Conservation (phyloP, 2,329 filamentous ascomycete genomes). For the Phialocephala sp. region DNA sequence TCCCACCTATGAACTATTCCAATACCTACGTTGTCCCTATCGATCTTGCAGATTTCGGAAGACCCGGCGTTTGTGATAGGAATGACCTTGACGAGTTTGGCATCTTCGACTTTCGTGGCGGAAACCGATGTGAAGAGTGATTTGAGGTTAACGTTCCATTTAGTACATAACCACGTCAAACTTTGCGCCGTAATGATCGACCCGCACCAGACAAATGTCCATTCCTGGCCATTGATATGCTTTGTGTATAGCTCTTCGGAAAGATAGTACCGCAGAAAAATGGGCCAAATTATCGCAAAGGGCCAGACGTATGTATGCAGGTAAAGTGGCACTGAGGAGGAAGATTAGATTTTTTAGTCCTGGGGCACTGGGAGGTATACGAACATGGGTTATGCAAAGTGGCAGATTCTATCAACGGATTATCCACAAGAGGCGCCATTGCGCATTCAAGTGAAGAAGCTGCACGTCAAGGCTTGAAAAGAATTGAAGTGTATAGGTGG, state of each 20-base stretch:
- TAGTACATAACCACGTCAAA: slow-evolving; percentile 91
- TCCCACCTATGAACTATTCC: not conserved
- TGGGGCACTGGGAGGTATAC: slow-evolving; percentile 15
- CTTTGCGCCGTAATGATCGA: slow-evolving; percentile 87
- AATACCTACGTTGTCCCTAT: slow-evolving; percentile 69
- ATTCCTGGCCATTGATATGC: slow-evolving; percentile 92
- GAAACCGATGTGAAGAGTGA: slow-evolving; percentile 80
- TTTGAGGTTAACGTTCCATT: slow-evolving; percentile 93
- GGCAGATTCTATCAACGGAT: slow-evolving; percentile 84
- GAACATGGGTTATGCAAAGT: slow-evolving; percentile 80
- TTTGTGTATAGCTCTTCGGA: slow-evolving; percentile 83
- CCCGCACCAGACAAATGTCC: slow-evolving; percentile 95
- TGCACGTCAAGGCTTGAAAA: slow-evolving; percentile 27
- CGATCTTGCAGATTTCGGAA: slow-evolving; percentile 83
- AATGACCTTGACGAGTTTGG: slow-evolving; percentile 89
- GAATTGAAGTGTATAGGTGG: slow-evolving; percentile 7
- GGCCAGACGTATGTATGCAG: slow-evolving; percentile 93
- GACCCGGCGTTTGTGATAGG: slow-evolving; percentile 88
- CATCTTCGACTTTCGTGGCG: slow-evolving; percentile 72
- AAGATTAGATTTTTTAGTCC: slow-evolving; percentile 5
- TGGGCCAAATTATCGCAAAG: slow-evolving; percentile 88
- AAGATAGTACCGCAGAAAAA: slow-evolving; percentile 88
- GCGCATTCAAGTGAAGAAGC: slow-evolving; percentile 35
- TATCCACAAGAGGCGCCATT: slow-evolving; percentile 88
- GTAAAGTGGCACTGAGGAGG: slow-evolving; percentile 63